Percentiles rank a stretch among this genome's conserved stretches.
These are phyloP conservation scores for Tricholoma terreum DNA, from an alignment of 768 basidiomycete genomes.

Conservation along the genomic window DNA sequence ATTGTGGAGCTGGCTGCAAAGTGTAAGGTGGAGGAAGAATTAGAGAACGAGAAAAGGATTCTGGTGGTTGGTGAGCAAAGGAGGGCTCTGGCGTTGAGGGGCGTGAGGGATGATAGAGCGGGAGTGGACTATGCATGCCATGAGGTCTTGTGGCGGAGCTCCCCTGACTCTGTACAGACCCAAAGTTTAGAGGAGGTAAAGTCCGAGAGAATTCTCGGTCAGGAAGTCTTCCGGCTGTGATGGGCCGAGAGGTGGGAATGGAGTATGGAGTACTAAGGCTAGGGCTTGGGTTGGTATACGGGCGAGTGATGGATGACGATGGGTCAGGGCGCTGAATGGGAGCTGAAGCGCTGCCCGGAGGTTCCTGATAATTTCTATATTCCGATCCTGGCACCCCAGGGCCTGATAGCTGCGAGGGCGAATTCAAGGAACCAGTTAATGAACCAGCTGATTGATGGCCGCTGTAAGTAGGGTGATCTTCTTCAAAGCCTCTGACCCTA, in stretches of 20 bases:
- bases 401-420: conserved; percentile 44
- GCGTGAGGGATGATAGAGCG: conserved; percentile 17
- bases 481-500: conserved; percentile 9
- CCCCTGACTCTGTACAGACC: conserved; percentile 10
- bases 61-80: conserved; percentile 34
- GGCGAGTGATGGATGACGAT: background rate
- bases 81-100: conserved; percentile 33
- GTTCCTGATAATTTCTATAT: conserved; percentile 2
- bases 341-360: conserved; percentile 4
- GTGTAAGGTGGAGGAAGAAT: conserved; percentile 57
- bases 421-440: conserved; percentile 30
- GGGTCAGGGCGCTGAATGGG: conserved; percentile 8
- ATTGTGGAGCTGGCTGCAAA: conserved; percentile 64
- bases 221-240: conserved; percentile 16
- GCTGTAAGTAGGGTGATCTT: conserved; percentile 14
- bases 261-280: conserved; percentile 20
- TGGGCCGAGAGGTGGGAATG: conserved; percentile 18
- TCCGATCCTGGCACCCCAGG: conserved; percentile 51
- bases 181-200: conserved; percentile 32
- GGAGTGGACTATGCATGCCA: conserved; percentile 2
- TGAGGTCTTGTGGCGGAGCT: conserved; percentile 2
- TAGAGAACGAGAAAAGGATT: conserved; percentile 23
- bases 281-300: background rate
- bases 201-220: conserved; percentile 31
- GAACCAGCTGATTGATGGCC: conserved; percentile 25